A percentile compares a stretch with the other conserved stretches of the same genome.
Conservation (phyloP, 106 monocot species). For the Posidonia australis region DNA sequence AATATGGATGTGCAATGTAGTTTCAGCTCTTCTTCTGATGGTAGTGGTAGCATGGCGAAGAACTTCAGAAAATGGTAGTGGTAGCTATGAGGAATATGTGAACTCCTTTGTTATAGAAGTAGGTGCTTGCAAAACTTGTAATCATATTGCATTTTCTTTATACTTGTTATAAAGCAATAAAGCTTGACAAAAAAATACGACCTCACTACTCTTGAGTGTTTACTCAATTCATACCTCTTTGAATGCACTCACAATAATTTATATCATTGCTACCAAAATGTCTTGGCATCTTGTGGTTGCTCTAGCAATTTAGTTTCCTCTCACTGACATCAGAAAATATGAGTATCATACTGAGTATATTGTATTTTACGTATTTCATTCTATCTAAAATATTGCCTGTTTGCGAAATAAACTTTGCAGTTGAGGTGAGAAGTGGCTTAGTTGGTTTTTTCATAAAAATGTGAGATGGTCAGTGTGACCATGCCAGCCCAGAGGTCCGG, state of each 20-base stretch:
- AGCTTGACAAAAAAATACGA: too few species aligned
- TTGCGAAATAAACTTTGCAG: constrained; percentile 21
- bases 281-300: too few species aligned
- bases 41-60: constrained; percentile 53
- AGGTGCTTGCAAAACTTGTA: constrained; percentile 29
- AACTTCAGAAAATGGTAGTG: constrained; percentile 69
- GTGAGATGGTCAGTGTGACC: constrained; percentile 70
- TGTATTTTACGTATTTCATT: not conserved
- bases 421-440: constrained; percentile 75
- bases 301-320: too few species aligned
- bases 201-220: not conserved
- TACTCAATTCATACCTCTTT: too few species aligned
- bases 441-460: constrained; percentile 87
- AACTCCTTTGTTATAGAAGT: constrained; percentile 77
- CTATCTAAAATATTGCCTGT: not conserved
- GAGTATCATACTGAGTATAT: too few species aligned
- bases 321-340: too few species aligned
- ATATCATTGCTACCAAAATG: too few species aligned
- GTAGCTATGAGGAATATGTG: constrained; percentile 63
- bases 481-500: too few species aligned
- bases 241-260: too few species aligned
- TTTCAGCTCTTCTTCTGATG: constrained; percentile 73
- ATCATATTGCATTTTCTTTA: not conserved
- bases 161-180: too few species aligned
- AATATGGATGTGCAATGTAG: constrained; percentile 22